Evolutionary conservation across 176 grass and related monocot species (phyloP), one percentile per base, ranked within the genome.

Genomic region (Urochloa ruziziensis): DNA sequence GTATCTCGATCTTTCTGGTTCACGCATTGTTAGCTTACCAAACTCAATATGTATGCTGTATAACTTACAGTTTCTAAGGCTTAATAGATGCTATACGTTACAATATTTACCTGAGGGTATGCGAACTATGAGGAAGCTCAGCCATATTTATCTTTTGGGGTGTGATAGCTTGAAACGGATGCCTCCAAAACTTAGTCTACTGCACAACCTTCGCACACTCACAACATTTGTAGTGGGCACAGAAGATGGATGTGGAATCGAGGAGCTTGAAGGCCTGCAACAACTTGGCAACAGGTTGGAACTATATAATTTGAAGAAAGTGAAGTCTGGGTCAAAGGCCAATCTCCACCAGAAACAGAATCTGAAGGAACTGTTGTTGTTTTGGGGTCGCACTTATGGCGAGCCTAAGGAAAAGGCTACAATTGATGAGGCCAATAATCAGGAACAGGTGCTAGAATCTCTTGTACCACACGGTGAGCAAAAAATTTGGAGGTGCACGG

Each of bases 31-130:
- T 30, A 39, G 10, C 0, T 30, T 87, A 4, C 10, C 79, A 10
- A 1, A 16, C 32, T 59, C 79, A 30, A 0, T 82, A 24, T 82
- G 71, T 51, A 0, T 60, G 71, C 5, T 82, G 7, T 51, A 87
- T 40, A 87, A 40, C 24, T 33, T 87, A 5, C 62, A 52, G 11
- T 3, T 63, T 0, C 5, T 82, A 16, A 68, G 17, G 23, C 62
- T 86, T 4, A 64, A 73, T 43, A 0, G 0, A 3, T 86, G 76
- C 19, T 0, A 0, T 0, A 17, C 11, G 0, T 25, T 73, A 3
- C 9, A 18, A 24, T 11, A 64, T 40, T 73, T 86, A 53, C 76
- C 76, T 4, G 44, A 80, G 2, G 43, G 15, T 34, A 73, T 53
- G 25, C 2, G 0, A 54, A 0, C 9, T 18, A 24, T 64, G 34